These are phyloP conservation scores for Strobilomyces dryophilus DNA, from an alignment of 768 basidiomycete species.

Conservation along the genomic window DNA sequence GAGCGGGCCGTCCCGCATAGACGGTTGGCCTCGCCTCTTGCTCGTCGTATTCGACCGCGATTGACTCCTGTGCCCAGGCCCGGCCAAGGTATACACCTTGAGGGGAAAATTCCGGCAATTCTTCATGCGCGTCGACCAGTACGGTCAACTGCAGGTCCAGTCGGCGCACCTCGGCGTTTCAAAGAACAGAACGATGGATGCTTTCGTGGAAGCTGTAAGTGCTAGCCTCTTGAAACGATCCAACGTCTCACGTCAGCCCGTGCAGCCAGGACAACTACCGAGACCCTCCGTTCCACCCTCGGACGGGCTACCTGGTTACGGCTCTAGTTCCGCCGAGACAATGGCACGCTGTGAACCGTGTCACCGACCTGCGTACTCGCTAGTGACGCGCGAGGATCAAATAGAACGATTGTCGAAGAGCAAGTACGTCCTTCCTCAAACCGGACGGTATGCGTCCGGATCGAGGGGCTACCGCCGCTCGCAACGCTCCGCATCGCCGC, in stretches of 20 bases:
- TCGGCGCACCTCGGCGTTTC: slow-evolving; percentile 57
- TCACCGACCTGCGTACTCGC: slow-evolving; percentile 7
- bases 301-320: slow-evolving; percentile 6
- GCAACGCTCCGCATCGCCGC: slow-evolving; percentile 9
- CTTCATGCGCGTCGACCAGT: slow-evolving; percentile 56
- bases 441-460: slow-evolving; percentile 9
- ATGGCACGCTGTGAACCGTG: slow-evolving; percentile 1
- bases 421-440: slow-evolving; percentile 9
- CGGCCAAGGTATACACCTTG: slow-evolving; percentile 61
- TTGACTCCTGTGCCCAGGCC: slow-evolving; percentile 38
- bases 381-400: slow-evolving; percentile 25
- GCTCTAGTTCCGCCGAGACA: slow-evolving; percentile 20
- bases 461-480: slow-evolving; percentile 20
- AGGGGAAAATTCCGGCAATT: slow-evolving; percentile 68
- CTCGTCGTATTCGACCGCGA: neutral
- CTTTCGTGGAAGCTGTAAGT: slow-evolving; percentile 59
- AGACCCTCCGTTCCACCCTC: slow-evolving; percentile 12
- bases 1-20: slow-evolving; percentile 58
- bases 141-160: slow-evolving; percentile 45
- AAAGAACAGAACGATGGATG: slow-evolving; percentile 49
- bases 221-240: neutral
- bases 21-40: slow-evolving; percentile 43
- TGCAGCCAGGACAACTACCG: slow-evolving; percentile 25
- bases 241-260: slow-evolving; percentile 20
- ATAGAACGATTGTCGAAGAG: slow-evolving; percentile 27